These are phyloP conservation scores for Aristolochia contorta DNA, from an alignment of 164 flowering plant genomes.

Conservation along the genomic window DNA sequence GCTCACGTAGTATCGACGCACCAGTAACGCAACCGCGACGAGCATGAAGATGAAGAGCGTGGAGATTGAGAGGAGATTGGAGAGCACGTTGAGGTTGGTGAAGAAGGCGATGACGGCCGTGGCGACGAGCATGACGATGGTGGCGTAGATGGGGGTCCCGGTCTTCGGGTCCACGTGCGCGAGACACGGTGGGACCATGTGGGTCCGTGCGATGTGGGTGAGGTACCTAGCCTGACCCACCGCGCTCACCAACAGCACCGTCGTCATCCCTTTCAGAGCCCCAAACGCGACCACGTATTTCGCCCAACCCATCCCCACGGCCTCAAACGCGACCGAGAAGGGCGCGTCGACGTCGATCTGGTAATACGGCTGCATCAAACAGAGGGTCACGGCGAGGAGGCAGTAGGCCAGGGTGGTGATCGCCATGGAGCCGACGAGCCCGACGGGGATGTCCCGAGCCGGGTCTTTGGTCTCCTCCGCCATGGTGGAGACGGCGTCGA, in stretches of 20 bases:
- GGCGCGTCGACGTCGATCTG: constrained; percentile 34
- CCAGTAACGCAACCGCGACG: constrained; percentile 44
- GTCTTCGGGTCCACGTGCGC: constrained; percentile 33
- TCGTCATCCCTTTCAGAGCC: constrained; percentile 65
- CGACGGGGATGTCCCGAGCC: constrained; percentile 52
- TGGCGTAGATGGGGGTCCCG: constrained; percentile 55
- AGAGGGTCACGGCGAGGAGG: constrained; percentile 32
- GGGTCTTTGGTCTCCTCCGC: constrained; percentile 74
- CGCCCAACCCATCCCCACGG: constrained; percentile 50
- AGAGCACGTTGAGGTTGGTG: constrained; percentile 35
- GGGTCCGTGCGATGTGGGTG: constrained; percentile 76
- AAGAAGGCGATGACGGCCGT: constrained; percentile 43
- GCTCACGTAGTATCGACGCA: constrained; percentile 37
- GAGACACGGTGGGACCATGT: constrained; percentile 67
- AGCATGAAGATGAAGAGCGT: constrained; percentile 53
- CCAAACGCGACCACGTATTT: constrained; percentile 58
- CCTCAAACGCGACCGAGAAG: constrained; percentile 41
- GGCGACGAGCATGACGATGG: constrained; percentile 33
- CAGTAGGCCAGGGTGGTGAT: constrained; percentile 34
- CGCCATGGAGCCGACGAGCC: constrained; percentile 54
- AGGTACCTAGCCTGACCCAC: constrained; percentile 73
- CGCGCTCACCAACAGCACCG: constrained; percentile 43
- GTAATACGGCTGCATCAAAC: constrained; percentile 39
- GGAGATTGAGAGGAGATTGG: constrained; percentile 46
- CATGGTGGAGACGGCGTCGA: constrained; percentile 56